A percentile compares a stretch with the other conserved stretches of the same genome.
Conservation (phyloP, 2,329 filamentous ascomycete species). For the Colletotrichum higginsianum region DNA sequence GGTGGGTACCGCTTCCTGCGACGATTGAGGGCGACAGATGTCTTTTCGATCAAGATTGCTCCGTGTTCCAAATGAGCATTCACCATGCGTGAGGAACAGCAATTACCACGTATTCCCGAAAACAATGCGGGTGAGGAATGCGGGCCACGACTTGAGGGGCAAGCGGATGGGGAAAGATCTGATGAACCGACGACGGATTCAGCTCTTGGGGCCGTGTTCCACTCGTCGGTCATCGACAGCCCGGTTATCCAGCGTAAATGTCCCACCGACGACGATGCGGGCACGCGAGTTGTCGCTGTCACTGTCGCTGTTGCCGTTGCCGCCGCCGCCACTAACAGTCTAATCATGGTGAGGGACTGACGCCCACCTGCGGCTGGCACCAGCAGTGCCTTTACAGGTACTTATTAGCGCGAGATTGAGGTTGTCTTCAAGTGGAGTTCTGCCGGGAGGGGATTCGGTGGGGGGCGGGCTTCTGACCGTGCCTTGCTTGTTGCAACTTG, state of each 20-base stretch:
- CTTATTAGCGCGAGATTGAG: conserved; percentile 28
- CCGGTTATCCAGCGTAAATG: background rate
- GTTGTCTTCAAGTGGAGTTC: conserved; percentile 33
- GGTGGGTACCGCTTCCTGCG: conserved; percentile 34
- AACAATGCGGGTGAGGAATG: conserved; percentile 11
- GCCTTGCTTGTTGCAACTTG: conserved; percentile 39
- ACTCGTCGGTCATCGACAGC: conserved; percentile 9
- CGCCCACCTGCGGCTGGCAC: conserved; percentile 22
- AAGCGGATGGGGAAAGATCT: conserved; percentile 40
- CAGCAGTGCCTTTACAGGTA: conserved; percentile 32
- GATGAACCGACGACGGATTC: conserved; percentile 31
- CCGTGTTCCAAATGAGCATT: conserved; percentile 21
- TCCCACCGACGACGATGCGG: conserved; percentile 37
- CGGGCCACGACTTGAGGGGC: conserved; percentile 27
- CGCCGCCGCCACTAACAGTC: conserved; percentile 30
- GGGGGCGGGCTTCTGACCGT: conserved; percentile 36
- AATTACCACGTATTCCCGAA: conserved; percentile 27
- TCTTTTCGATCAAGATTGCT: conserved; percentile 19
- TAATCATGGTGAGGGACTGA: conserved; percentile 24
- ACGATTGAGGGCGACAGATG: conserved; percentile 13
- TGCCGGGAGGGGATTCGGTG: conserved; percentile 35
- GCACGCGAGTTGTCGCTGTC: conserved; percentile 35
- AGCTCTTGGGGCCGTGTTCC: conserved; percentile 17
- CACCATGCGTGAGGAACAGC: conserved; percentile 13
- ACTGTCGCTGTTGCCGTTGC: background rate